Percentiles rank a stretch among this genome's conserved stretches.
Evolutionary conservation across 1,139 yeast genomes (phyloP).

Genomic region (Oligophagozyma castellii): DNA sequence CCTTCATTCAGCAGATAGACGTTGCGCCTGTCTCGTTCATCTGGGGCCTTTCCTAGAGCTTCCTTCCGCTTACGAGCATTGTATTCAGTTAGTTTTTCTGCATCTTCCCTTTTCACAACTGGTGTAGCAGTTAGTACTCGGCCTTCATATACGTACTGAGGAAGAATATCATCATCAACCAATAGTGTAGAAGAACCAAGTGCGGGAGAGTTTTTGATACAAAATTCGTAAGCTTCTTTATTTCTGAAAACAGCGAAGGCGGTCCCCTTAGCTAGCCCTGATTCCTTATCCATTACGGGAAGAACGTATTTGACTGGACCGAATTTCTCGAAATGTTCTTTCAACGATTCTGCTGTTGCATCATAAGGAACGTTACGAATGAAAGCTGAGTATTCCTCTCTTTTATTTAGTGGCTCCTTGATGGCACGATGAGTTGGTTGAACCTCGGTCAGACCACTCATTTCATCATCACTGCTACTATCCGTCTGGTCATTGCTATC

Average conservation of each 20-base stretch:
- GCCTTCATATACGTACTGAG: conserved; percentile 84
- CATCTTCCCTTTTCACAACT: conserved; percentile 83
- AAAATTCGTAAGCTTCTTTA: conserved; percentile 48
- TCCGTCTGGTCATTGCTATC: conserved; percentile 23
- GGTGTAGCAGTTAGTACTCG: conserved; percentile 73
- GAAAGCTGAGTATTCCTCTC: conserved; percentile 60
- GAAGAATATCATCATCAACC: conserved; percentile 83
- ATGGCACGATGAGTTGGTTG: conserved; percentile 6
- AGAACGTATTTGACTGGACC: conserved; percentile 88
- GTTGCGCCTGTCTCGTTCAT: conserved; percentile 72
- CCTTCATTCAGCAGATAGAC: conserved; percentile 87
- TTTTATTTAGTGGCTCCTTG: conserved; percentile 37
- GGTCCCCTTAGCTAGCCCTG: conserved; percentile 85
- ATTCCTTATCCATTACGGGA: conserved; percentile 76
- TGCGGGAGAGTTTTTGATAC: conserved; percentile 68
- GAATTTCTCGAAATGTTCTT: conserved; percentile 65
- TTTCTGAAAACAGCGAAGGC: conserved; percentile 81
- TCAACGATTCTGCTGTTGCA: conserved; percentile 67
- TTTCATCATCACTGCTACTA: conserved; percentile 23
- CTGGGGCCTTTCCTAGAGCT: conserved; percentile 65
- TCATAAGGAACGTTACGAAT: conserved; percentile 92
- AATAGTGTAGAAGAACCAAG: conserved; percentile 65
- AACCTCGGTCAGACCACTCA: conserved; percentile 14
- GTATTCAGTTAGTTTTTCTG: conserved; percentile 57
- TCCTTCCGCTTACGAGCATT: conserved; percentile 64